These are phyloP conservation scores for Quillaja saponaria DNA, from an alignment of 306 rosid genomes.

Conservation along the genomic window DNA sequence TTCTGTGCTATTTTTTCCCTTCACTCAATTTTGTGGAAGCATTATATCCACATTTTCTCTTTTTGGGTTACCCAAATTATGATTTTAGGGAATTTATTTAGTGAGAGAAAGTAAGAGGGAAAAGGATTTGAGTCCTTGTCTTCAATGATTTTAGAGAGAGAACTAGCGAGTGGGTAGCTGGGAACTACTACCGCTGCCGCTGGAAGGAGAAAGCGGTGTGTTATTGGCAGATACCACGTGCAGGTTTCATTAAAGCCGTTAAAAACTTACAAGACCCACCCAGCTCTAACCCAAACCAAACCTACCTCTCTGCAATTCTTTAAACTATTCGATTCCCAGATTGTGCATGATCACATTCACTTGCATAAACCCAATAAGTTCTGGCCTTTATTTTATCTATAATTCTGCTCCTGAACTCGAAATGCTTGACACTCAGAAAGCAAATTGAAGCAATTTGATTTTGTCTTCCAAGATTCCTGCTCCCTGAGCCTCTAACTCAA, in stretches of 20 bases:
- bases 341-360: slow-evolving; percentile 27
- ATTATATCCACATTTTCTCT: too few species aligned
- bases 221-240: slow-evolving; percentile 73
- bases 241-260: slow-evolving; percentile 51
- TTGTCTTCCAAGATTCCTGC: slow-evolving; percentile 10
- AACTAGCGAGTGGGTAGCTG: slow-evolving; percentile 44
- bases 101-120: not conserved
- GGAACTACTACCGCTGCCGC: slow-evolving; percentile 37
- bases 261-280: slow-evolving; percentile 26
- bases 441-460: slow-evolving; percentile 32
- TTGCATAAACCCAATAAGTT: slow-evolving; percentile 10
- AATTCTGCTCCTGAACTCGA: slow-evolving; percentile 20
- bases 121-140: not conserved
- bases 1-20: too few species aligned
- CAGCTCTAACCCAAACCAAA: slow-evolving; percentile 37
- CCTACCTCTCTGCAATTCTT: slow-evolving; percentile 50
- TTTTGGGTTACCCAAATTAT: not conserved
- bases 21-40: too few species aligned
- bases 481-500: slow-evolving; percentile 17
- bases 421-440: slow-evolving; percentile 33
- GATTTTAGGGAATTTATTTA: not conserved
- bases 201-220: slow-evolving; percentile 27
- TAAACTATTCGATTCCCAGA: slow-evolving; percentile 5
- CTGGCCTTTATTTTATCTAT: slow-evolving; percentile 8
- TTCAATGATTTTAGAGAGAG: not conserved